These are phyloP conservation scores for Epichloe aotearoae DNA, from an alignment of 2,329 filamentous ascomycete species.

Conservation along the genomic window DNA sequence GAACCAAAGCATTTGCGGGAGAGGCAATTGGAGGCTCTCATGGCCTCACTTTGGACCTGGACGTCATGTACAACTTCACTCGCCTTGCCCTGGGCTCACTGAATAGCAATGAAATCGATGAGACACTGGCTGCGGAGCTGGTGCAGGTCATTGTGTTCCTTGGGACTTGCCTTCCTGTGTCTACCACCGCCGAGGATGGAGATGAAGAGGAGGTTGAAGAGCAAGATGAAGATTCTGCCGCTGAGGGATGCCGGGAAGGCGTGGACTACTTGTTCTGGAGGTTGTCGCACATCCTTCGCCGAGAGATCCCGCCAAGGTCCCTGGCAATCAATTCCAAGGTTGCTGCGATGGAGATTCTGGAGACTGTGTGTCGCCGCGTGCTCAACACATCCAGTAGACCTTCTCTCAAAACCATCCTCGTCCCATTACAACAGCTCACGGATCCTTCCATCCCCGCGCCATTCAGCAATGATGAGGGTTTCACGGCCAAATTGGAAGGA, in stretches of 20 bases:
- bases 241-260: slow-evolving; percentile 18
- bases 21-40: slow-evolving; percentile 55
- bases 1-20: slow-evolving; percentile 29
- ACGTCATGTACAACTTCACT: slow-evolving; percentile 49
- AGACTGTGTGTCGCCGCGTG: slow-evolving; percentile 52
- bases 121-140: slow-evolving; percentile 64
- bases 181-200: slow-evolving; percentile 26
- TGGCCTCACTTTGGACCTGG: slow-evolving; percentile 53
- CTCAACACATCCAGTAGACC: slow-evolving; percentile 42
- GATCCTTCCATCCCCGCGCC: slow-evolving; percentile 63
- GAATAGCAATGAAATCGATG: slow-evolving; percentile 49
- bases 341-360: slow-evolving; percentile 61
- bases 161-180: slow-evolving; percentile 38
- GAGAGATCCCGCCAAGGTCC: slow-evolving; percentile 53
- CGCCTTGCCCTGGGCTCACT: slow-evolving; percentile 39
- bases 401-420: slow-evolving; percentile 47
- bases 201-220: slow-evolving; percentile 30
- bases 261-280: slow-evolving; percentile 68
- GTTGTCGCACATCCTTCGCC: slow-evolving; percentile 64
- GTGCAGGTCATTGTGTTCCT: slow-evolving; percentile 77
- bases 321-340: slow-evolving; percentile 59
- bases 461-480: slow-evolving; percentile 55
- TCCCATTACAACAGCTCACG: slow-evolving; percentile 66
- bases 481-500: slow-evolving; percentile 54
- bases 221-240: slow-evolving; percentile 24